Evolutionary conservation across 176 grass and related monocot genomes (phyloP), one percentile per base, ranked within the genome.

Genomic region (Microstegium vimineum): DNA sequence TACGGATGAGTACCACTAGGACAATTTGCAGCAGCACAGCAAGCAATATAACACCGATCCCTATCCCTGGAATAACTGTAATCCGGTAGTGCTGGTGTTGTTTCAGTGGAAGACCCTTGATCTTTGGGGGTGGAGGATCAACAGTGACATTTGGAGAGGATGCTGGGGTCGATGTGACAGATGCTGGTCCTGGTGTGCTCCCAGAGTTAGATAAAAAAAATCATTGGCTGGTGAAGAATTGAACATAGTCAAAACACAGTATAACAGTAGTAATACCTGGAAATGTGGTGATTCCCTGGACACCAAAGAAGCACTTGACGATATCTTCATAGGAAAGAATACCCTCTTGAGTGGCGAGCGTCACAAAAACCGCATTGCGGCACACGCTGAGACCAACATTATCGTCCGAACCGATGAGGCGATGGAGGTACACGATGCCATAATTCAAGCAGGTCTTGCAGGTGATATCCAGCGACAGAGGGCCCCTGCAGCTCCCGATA

Each of bases 391-490:
- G 67, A 6, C 77, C 89, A 38, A 99, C 89, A 77, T 99, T 99
- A 74, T 98, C 92, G 10, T 95, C 93, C 8, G 89, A 78, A 16
- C 89, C 91, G 16, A 95, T 90, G 20, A 99, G 89, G 7, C 86
- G 85, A 46, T 88, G 91, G 17, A 99, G 85, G 83, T 95, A 99
- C 62, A 90, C 71, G 27, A 99, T 95, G 57, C 96, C 96, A 17
- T 90, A 93, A 62, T 99, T 99, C 33, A 99, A 86, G 81, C 96
- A 99, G 5, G 89, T 93, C 85, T 99, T 99, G 93, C 96, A 99
- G 70, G 93, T 91, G 69, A 87, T 89, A 65, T 95, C 89, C 25
- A 88, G 85, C 22, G 93, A 94, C 23, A 99, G 89, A 6, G 96
- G 91, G 11, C 88, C 84, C 80, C 90, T 84, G 79, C 96, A 99